phyloP scores from a whole-genome alignment of 768 basidiomycete genomes.

The Boletus huronensis region DNA sequence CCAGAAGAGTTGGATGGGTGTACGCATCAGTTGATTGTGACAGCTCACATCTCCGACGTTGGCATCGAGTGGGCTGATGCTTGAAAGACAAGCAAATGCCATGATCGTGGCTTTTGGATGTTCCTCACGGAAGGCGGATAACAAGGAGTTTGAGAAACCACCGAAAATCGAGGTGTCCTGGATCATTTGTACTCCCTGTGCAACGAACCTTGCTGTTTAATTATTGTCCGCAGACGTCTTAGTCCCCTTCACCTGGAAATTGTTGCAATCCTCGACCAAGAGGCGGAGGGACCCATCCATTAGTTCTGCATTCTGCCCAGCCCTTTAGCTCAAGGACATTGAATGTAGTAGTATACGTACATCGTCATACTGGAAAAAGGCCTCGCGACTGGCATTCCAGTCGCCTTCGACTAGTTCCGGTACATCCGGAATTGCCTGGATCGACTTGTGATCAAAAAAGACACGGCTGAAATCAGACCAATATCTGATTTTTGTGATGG shows the following conservation, averaged over 20 bases:
- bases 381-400: conserved; percentile 53
- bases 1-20: not conserved
- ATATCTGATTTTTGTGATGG: conserved; percentile 35
- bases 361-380: conserved; percentile 52
- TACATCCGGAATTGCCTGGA: conserved; percentile 61
- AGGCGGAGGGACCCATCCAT: conserved; percentile 68
- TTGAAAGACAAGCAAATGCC: conserved; percentile 56
- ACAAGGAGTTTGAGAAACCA: conserved; percentile 56
- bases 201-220: not conserved
- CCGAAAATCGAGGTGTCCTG: conserved; percentile 64
- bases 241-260: conserved; percentile 52
- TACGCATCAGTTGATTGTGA: conserved; percentile 1
- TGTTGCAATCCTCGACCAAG: conserved; percentile 73
- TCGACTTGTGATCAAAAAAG: conserved; percentile 58
- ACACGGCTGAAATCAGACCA: conserved; percentile 54
- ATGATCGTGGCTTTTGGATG: conserved; percentile 58
- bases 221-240: not conserved
- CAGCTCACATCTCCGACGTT: conserved; percentile 44
- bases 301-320: conserved; percentile 51
- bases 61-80: conserved; percentile 31
- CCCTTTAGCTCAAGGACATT: not conserved
- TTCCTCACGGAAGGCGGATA: conserved; percentile 65
- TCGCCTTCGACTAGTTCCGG: conserved; percentile 48
- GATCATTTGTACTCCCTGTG: conserved; percentile 66
- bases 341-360: conserved; percentile 35